Conservation (phyloP, 768 basidiomycete species). For the Leccinum imitatum region DNA sequence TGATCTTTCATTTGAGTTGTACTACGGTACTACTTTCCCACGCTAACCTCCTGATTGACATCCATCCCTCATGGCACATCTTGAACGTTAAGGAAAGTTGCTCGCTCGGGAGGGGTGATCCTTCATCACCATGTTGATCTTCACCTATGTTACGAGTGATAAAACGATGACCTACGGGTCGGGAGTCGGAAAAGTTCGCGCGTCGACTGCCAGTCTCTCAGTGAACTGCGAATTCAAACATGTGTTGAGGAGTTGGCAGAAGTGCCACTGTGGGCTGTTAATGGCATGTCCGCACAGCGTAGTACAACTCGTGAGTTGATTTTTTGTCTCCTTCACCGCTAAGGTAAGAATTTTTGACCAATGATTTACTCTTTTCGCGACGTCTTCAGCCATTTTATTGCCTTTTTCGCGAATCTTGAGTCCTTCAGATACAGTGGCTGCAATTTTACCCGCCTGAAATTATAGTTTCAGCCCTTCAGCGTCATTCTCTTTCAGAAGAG, state of each 20-base stretch:
- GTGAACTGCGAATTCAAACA: neutral
- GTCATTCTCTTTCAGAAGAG: neutral
- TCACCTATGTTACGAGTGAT: too few relatives aligned
- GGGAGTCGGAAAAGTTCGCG: too few relatives aligned
- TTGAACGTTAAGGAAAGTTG: too few relatives aligned
- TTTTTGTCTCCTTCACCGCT: neutral
- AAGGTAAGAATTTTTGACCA: neutral
- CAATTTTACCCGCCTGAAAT: neutral
- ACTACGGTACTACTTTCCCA: too few relatives aligned
- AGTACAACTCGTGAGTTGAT: conserved; percentile 1
- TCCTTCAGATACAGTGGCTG: neutral
- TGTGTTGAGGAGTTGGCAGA: neutral
- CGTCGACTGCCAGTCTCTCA: too few relatives aligned
- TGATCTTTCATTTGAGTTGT: too few relatives aligned
- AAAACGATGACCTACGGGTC: too few relatives aligned
- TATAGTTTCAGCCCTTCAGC: too few relatives aligned
- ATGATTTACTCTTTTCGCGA: neutral
- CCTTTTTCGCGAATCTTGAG: neutral
- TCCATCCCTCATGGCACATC: too few relatives aligned
- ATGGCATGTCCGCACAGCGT: neutral
- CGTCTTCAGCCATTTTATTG: neutral
- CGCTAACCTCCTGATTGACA: too few relatives aligned
- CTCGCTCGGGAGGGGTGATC: too few relatives aligned
- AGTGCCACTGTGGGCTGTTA: neutral
- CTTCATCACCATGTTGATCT: too few relatives aligned